Conservation (phyloP, 257 asterid genomes). For the Rhazya stricta region DNA sequence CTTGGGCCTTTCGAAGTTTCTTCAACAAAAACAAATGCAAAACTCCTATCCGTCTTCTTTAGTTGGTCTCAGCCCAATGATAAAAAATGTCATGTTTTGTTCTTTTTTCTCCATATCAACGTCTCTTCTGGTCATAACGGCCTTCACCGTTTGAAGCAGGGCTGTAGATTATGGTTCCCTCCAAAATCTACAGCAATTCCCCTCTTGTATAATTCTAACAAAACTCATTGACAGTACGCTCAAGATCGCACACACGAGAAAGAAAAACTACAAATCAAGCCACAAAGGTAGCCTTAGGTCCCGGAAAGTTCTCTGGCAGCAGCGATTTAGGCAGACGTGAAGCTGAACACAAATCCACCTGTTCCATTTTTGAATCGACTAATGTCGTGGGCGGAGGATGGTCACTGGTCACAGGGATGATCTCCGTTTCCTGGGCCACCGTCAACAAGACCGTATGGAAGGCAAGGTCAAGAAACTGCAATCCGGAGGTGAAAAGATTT, state of each 20-base stretch:
- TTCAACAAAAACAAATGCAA: no score
- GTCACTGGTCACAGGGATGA: conserved; percentile 98
- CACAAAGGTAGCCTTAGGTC: conserved; percentile 67
- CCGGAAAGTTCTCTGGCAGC: conserved; percentile 81
- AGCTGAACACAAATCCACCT: conserved; percentile 66
- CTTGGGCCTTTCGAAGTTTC: no score
- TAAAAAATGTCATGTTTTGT: no score
- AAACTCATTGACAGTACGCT: neutral
- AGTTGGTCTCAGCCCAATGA: no score
- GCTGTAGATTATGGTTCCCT: neutral
- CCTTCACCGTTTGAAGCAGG: no score
- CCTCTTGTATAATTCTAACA: neutral
- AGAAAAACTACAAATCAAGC: neutral
- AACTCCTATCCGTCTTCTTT: no score
- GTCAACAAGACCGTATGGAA: conserved; percentile 85
- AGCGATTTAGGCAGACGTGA: conserved; percentile 57
- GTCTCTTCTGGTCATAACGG: no score
- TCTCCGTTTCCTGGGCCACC: conserved; percentile 57
- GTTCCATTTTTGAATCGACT: conserved; percentile 56
- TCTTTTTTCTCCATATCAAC: no score
- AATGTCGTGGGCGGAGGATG: conserved; percentile 69
- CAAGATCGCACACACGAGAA: neutral
- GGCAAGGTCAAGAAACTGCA: conserved; percentile 61
- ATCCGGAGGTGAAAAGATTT: conserved; percentile 38
- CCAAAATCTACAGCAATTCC: conserved; percentile 1